Evolutionary conservation across 768 basidiomycete species (phyloP), one percentile per base, ranked within the genome.

Genomic region (Lactarius evosmus): DNA sequence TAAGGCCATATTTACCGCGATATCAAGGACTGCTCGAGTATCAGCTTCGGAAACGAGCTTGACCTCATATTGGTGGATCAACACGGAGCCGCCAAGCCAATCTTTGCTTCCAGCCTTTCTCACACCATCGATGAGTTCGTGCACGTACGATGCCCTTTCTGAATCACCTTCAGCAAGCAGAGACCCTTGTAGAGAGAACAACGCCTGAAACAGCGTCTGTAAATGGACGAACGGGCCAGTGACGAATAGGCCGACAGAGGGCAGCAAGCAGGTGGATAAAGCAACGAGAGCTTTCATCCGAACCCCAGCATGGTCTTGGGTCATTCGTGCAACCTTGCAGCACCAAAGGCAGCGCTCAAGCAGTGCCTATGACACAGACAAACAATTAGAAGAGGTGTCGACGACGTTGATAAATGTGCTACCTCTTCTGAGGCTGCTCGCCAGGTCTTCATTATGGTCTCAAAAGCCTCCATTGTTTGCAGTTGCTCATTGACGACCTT

Each of bases 331-430:
- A 9, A 87, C 87, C 66, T 81, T 83, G 67, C 84, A 84, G 70
- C 88, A 90, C 89, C 89, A 92, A 33, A 87, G 66, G 67, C 80
- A 83, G 29, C 89, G 83, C 63, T 85, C 84, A 11, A 87, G 75
- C 58, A 80, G 82, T 27, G 74, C 76, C 67, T 80, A 70, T 38
- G 56, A 19, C 14, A 36, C 63, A 32, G 17, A 64, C 27, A 25
- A 44, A 9, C 11, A 27, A 22, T 25, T 55, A 33, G 36, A 49
- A 8, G 25, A 27, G 36, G 7, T 9, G 16, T 16, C 2, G 30
- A 3, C 19, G 38, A 33, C 16, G 38, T 49, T 27, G 52, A 34
- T 60, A 14, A 63, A 62, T 16, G 50, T 53, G 14, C 54, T 44
- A 88, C 88, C 78, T 88, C 85, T 57, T 79, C 65, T 1, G 77